Evolutionary conservation across 805 yeast genomes (phyloP), one percentile per base, ranked within the genome.

Genomic region (Barnettozyma botsteinii): DNA sequence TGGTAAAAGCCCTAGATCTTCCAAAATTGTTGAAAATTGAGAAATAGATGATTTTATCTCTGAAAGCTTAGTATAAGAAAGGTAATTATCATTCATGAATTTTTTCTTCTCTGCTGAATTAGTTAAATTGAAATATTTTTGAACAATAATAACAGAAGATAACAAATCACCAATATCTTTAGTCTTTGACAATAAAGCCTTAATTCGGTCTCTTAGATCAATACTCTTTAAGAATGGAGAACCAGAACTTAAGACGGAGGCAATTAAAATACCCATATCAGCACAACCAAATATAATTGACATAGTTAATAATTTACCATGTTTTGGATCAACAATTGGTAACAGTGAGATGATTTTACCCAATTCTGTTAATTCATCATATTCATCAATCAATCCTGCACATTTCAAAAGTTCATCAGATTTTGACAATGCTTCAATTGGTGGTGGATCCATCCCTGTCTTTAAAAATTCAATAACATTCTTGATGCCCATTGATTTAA

Each of bases 271-370:
- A 43, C 89, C 81, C 15, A 73, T 64, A 20, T 85, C 89, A 7
- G 89, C 62, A 52, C 93, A 82, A 0, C 93, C 93, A 58, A 91
- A 85, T 5, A 89, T 72, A 31, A 91, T 77, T 1, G 95, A 88
- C 45, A 79, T 74, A 14, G 89, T 77, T 26, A 91, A 64, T 38
- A 89, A 61, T 52, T 91, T 91, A 8, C 95, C 96, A 35, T 87
- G 82, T 45, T 77, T 81, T 32, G 91, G 73, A 57, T 91, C 98
- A 43, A 76, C 69, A 1, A 85, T 79, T 1, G 98, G 98, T 44
- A 91, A 66, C 53, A 81, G 67, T 0, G 96, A 81, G 26, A 91
- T 67, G 52, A 81, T 87, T 31, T 67, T 72, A 17, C 98, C 98
- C 33, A 91, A 64, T 41, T 85, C 77, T 0, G 98, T 82, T 28